phyloP scores from a whole-genome alignment of 768 basidiomycete species.

The Agaricus sinodeliciosus region DNA sequence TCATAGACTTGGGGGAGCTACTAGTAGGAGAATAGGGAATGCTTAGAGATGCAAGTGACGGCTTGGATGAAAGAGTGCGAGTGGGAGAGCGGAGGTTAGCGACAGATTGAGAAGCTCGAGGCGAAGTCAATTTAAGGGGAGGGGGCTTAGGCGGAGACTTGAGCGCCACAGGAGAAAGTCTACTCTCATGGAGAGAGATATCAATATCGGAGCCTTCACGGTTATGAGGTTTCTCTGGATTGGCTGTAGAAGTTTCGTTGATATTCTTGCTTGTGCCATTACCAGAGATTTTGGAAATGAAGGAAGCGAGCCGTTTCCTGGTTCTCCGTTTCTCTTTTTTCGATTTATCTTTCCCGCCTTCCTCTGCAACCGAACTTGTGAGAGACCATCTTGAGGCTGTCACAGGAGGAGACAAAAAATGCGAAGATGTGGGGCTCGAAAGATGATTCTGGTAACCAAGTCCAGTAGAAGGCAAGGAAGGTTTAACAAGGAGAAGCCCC shows the following conservation, averaged over 20 bases:
- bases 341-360: constrained; percentile 10
- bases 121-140: background rate
- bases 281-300: constrained; percentile 10
- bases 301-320: constrained; percentile 11
- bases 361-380: constrained; percentile 6
- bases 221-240: background rate
- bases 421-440: background rate
- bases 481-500: background rate
- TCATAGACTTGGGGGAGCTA: background rate
- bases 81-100: constrained; percentile 4
- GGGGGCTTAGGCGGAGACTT: constrained; percentile 4
- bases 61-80: background rate
- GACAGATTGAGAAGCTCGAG: background rate
- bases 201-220: background rate
- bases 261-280: background rate
- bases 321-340: constrained; percentile 7
- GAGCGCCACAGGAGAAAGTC: background rate
- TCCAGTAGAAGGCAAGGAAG: constrained; percentile 1
- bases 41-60: background rate
- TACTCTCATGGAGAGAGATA: background rate
- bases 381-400: constrained; percentile 9
- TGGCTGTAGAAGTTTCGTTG: background rate
- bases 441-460: constrained; percentile 4
- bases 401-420: constrained; percentile 2
- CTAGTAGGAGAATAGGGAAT: background rate